A percentile compares a stretch with the other conserved stretches of the same genome.
phyloP scores from a whole-genome alignment of 1,284 basidiomycete genomes.

The Ceratobasidium sp. region DNA sequence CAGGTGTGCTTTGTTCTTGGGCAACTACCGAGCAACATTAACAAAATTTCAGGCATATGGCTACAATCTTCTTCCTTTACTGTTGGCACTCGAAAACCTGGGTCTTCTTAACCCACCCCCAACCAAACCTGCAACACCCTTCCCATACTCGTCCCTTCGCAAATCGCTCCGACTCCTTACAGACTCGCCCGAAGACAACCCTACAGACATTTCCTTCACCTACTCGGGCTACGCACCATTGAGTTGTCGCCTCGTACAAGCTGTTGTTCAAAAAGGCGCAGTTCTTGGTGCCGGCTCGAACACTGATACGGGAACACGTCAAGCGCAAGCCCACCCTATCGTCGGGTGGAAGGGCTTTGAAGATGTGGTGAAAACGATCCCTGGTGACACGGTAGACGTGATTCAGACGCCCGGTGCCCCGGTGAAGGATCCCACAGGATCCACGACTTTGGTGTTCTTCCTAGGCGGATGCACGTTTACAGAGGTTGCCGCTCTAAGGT shows the following conservation, averaged over 20 bases:
- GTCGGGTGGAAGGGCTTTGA: constrained; percentile 98
- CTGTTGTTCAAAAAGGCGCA: constrained; percentile 89
- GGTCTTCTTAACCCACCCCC: constrained; percentile 67
- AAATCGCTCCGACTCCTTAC: constrained; percentile 92
- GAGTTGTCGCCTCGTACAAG: constrained; percentile 92
- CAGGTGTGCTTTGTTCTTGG: constrained; percentile 68
- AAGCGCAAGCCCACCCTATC: constrained; percentile 82
- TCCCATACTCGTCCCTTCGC: constrained; percentile 77
- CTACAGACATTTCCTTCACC: constrained; percentile 94
- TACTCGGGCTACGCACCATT: constrained; percentile 98
- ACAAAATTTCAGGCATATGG: constrained; percentile 80
- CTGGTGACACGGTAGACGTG: constrained; percentile 89
- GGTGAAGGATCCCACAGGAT: constrained; percentile 57
- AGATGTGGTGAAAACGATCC: constrained; percentile 84
- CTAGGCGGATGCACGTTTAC: constrained; percentile 98
- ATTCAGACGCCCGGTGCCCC: constrained; percentile 62
- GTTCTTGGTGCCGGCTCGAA: constrained; percentile 65
- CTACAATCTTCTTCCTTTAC: constrained; percentile 86
- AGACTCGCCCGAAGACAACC: constrained; percentile 82
- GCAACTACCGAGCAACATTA: not conserved
- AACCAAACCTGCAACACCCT: constrained; percentile 55
- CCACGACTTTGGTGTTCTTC: constrained; percentile 95
- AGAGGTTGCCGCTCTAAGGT: constrained; percentile 94
- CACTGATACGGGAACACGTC: constrained; percentile 58
- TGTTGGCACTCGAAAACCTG: constrained; percentile 83